Percentiles rank a stretch among this genome's conserved stretches.
These are phyloP conservation scores for Cryptomeria japonica DNA, from an alignment of 75 land plant species.

Conservation along the genomic window DNA sequence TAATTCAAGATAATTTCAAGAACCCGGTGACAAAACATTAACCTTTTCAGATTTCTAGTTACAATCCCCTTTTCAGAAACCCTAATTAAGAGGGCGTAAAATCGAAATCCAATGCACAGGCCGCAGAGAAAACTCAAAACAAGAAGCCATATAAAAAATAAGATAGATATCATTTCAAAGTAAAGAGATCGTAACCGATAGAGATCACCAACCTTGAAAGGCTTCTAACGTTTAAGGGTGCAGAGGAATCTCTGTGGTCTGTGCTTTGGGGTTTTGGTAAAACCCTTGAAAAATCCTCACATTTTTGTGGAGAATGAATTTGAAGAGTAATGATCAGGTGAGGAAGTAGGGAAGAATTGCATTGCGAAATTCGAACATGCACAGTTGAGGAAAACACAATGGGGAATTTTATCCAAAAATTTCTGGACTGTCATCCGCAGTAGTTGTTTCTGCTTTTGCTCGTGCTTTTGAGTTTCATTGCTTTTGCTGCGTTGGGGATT, in stretches of 20 bases:
- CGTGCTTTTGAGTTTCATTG: too few relatives aligned
- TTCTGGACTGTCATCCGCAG: neutral
- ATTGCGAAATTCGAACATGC: neutral
- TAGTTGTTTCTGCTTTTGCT: too few relatives aligned
- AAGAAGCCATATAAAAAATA: neutral
- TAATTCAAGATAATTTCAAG: neutral
- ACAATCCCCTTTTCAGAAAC: neutral
- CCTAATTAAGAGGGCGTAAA: neutral
- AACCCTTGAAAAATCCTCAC: constrained; percentile 6
- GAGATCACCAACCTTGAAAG: neutral
- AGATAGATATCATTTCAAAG: neutral
- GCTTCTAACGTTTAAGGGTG: neutral
- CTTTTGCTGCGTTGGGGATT: too few relatives aligned
- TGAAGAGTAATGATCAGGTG: neutral
- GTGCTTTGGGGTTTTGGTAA: neutral
- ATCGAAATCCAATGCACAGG: neutral
- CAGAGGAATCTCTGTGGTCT: neutral
- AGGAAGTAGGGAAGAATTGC: neutral
- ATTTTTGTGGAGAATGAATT: neutral
- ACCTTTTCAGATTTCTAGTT: neutral
- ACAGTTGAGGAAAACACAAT: neutral
- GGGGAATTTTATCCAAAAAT: neutral
- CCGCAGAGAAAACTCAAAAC: neutral
- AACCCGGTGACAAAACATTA: neutral
- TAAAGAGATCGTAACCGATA: neutral